Percentiles rank a stretch among this genome's conserved stretches.
Evolutionary conservation across 2,329 filamentous ascomycete species (phyloP).

Genomic region (Lecanosticta acicola): DNA sequence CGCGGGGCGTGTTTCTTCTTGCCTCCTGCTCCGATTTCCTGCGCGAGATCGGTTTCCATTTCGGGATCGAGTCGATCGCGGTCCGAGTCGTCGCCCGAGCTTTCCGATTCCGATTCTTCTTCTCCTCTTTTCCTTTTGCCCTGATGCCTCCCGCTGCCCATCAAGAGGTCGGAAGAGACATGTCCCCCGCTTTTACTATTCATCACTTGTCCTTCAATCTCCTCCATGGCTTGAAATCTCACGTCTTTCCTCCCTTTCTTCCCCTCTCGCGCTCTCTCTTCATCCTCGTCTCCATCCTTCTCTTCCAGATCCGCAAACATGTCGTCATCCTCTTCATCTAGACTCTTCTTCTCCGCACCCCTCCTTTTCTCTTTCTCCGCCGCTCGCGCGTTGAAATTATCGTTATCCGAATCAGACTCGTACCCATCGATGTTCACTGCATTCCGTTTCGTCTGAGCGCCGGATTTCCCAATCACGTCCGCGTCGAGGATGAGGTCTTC

Average conservation of each 20-base stretch:
- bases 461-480: slow-evolving; percentile 77
- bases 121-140: slow-evolving; percentile 37
- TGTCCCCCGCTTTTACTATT: slow-evolving; percentile 68
- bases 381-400: slow-evolving; percentile 74
- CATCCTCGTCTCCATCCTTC: slow-evolving; percentile 53
- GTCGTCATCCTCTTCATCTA: slow-evolving; percentile 63
- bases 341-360: slow-evolving; percentile 39
- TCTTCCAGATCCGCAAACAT: slow-evolving; percentile 76
- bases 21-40: slow-evolving; percentile 82
- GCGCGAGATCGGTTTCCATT: slow-evolving; percentile 65
- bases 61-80: slow-evolving; percentile 57
- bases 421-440: slow-evolving; percentile 96
- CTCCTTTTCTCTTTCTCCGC: slow-evolving; percentile 33
- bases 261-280: slow-evolving; percentile 46
- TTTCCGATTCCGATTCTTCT: slow-evolving; percentile 23
- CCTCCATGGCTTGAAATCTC: slow-evolving; percentile 53
- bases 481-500: slow-evolving; percentile 71
- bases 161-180: slow-evolving; percentile 54
- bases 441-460: slow-evolving; percentile 74
- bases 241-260: slow-evolving; percentile 61
- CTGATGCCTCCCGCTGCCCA: slow-evolving; percentile 53
- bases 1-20: slow-evolving; percentile 91
- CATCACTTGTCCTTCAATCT: slow-evolving; percentile 75
- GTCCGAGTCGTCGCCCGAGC: slow-evolving; percentile 55
- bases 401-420: slow-evolving; percentile 86